Evolutionary conservation across 192 early-diverging fungal species (phyloP).

Genomic region (Backusella tarrabulga): DNA sequence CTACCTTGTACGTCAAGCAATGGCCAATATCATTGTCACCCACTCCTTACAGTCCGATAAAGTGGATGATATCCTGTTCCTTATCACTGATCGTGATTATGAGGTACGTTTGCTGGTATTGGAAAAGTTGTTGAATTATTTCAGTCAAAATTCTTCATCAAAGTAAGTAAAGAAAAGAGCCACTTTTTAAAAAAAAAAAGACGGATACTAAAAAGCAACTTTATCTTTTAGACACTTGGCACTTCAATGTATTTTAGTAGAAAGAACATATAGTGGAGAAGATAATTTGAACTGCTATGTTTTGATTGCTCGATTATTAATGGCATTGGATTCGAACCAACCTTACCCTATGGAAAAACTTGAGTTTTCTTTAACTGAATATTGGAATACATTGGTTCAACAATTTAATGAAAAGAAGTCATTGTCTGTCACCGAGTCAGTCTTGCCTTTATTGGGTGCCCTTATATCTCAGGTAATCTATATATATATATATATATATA

Average conservation of each 20-base stretch:
- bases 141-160: constrained; percentile 9
- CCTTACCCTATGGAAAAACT: constrained; percentile 20
- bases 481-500: too few relatives aligned
- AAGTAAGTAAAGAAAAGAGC: constrained; percentile 8
- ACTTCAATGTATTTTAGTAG: constrained; percentile 38
- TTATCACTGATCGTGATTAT: constrained; percentile 59
- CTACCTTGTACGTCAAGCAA: constrained; percentile 42
- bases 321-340: constrained; percentile 25
- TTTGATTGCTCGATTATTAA: constrained; percentile 44
- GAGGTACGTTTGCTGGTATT: constrained; percentile 62
- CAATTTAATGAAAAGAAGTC: constrained; percentile 43
- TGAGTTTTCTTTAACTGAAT: constrained; percentile 39
- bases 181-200: too few relatives aligned
- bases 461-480: constrained; percentile 49
- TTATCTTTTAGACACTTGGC: neutral
- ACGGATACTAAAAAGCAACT: neutral
- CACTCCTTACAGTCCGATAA: constrained; percentile 16
- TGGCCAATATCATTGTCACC: constrained; percentile 37
- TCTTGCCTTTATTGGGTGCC: constrained; percentile 56
- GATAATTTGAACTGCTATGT: constrained; percentile 45
- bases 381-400: constrained; percentile 40
- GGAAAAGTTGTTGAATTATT: constrained; percentile 34
- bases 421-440: constrained; percentile 50
- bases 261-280: constrained; percentile 43
- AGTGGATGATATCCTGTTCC: constrained; percentile 26